Percentiles rank a stretch among this genome's conserved stretches.
phyloP scores from a whole-genome alignment of 805 yeast species.

The Candida wancherniae region DNA sequence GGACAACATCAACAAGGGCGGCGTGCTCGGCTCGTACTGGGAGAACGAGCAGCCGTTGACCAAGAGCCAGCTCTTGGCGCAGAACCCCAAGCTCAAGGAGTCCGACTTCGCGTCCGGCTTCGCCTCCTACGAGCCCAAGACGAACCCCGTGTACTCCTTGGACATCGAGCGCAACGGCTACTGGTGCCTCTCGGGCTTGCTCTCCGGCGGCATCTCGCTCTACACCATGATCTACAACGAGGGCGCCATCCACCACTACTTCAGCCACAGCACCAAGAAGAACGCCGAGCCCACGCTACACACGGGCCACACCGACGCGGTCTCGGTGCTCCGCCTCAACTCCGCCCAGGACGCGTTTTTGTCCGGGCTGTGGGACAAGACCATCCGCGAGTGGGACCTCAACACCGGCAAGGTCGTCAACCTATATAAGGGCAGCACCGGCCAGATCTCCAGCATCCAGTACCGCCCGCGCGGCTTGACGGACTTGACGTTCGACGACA shows the following conservation, averaged over 20 bases:
- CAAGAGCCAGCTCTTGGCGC: constrained; percentile 35
- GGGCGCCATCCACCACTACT: constrained; percentile 75
- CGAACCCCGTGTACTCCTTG: constrained; percentile 83
- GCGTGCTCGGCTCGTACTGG: constrained; percentile 83
- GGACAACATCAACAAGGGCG: constrained; percentile 81
- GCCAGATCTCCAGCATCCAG: constrained; percentile 75
- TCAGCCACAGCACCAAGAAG: constrained; percentile 39
- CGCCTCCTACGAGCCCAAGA: constrained; percentile 49
- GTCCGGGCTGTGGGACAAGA: constrained; percentile 90
- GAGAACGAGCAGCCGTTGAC: constrained; percentile 88
- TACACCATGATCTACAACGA: constrained; percentile 81
- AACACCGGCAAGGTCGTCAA: constrained; percentile 56
- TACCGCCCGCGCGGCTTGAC: constrained; percentile 59
- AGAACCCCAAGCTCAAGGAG: constrained; percentile 34
- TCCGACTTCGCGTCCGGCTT: constrained; percentile 35
- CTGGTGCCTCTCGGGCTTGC: constrained; percentile 81
- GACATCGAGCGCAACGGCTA: constrained; percentile 78
- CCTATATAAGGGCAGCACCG: constrained; percentile 53
- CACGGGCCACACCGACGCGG: constrained; percentile 63
- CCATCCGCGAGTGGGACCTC: constrained; percentile 79
- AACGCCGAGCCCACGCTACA: constrained; percentile 8
- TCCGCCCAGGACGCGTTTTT: constrained; percentile 57
- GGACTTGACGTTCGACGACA: constrained; percentile 31
- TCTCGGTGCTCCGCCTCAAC: constrained; percentile 66
- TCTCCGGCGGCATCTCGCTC: constrained; percentile 79